phyloP scores from a whole-genome alignment of 805 yeast genomes.

The Pichia kluyveri region DNA sequence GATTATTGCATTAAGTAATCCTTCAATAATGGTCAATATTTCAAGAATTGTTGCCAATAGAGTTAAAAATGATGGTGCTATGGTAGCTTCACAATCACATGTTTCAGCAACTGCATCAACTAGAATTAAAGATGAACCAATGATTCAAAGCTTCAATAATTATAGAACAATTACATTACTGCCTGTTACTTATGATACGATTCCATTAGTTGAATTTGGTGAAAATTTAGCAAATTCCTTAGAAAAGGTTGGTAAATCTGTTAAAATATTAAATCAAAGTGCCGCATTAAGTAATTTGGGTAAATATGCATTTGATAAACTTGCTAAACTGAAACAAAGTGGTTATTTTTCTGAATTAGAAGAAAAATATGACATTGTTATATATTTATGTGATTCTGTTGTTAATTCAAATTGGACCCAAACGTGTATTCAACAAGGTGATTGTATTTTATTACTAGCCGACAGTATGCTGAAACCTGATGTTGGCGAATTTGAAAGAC shows the following conservation, averaged over 20 bases:
- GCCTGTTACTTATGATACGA: conserved; percentile 59
- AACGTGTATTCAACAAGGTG: conserved; percentile 91
- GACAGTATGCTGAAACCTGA: conserved; percentile 68
- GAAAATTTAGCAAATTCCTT: conserved; percentile 62
- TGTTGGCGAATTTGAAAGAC: conserved; percentile 78
- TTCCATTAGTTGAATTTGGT: conserved; percentile 88
- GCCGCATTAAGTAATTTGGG: conserved; percentile 76
- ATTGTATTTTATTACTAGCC: conserved; percentile 82
- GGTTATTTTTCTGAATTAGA: conserved; percentile 89
- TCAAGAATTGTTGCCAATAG: conserved; percentile 75
- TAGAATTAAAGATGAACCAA: conserved; percentile 25
- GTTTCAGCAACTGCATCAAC: conserved; percentile 18
- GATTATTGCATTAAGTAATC: conserved; percentile 71
- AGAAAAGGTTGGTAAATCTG: conserved; percentile 60
- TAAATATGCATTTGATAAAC: conserved; percentile 82
- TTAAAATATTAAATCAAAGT: conserved; percentile 76
- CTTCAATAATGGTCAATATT: conserved; percentile 84
- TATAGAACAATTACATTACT: conserved; percentile 79
- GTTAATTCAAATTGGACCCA: conserved; percentile 82
- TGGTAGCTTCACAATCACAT: conserved; percentile 8
- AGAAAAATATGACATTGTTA: conserved; percentile 78
- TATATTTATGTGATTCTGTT: conserved; percentile 82
- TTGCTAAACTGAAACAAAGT: conserved; percentile 75
- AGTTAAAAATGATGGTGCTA: conserved; percentile 14
- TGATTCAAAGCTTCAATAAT: conserved; percentile 31